Evolutionary conservation across 2,329 filamentous ascomycete species (phyloP).

Genomic region (Lachnum nothofagi): DNA sequence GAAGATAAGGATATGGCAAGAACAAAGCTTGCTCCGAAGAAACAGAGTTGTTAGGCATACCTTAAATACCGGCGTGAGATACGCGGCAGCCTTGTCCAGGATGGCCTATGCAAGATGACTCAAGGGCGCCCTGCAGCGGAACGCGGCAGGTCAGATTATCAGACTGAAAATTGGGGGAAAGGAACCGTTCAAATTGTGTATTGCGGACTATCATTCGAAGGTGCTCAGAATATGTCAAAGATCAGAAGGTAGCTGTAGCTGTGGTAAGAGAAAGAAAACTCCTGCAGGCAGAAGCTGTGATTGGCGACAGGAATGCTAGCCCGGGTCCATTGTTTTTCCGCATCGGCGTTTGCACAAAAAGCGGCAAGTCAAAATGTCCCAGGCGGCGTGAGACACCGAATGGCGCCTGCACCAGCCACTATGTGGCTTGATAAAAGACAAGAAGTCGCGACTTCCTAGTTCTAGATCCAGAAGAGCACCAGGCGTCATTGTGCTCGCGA

Average conservation of each 20-base stretch:
- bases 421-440: not conserved
- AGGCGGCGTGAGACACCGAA: no score
- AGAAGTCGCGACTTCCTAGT: not conserved
- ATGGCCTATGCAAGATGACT: slow-evolving; percentile 14
- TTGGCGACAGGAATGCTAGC: not conserved
- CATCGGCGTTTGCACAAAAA: no score
- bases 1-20: slow-evolving; percentile 2
- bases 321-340: no score
- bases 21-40: no score
- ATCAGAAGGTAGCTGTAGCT: no score
- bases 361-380: no score
- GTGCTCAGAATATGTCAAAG: not conserved
- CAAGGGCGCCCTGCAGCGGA: no score
- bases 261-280: no score
- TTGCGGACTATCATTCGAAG: not conserved
- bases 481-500: no score
- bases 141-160: not conserved
- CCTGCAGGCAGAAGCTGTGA: no score
- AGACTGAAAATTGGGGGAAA: not conserved
- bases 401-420: no score
- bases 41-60: slow-evolving; percentile 4
- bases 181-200: not conserved
- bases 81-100: slow-evolving; percentile 14
- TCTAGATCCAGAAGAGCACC: no score
- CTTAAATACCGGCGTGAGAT: slow-evolving; percentile 2